Base-by-base conservation (phyloP, 257 asterid genomes). In the Cordia subcordata region DNA sequence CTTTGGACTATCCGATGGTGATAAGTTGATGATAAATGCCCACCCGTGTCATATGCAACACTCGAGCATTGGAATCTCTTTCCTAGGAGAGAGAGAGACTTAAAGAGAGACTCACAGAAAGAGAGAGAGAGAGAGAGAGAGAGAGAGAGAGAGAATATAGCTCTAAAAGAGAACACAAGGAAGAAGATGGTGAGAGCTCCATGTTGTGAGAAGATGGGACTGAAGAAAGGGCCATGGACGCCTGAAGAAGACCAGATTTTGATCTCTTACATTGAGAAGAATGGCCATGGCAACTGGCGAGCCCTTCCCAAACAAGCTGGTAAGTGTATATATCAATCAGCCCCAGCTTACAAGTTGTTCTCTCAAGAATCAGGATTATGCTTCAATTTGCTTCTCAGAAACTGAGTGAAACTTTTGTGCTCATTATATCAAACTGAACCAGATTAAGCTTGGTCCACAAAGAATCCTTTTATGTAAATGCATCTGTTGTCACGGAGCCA, bases 191-290 rank as follows among this genome's bases (percentile, higher is more conserved):
- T 3, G 35, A 53, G 57, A 74, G 95, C 90, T 74, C 92, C 96
- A 46, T 90, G 96, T 72, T 90, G 94, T 80, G 90, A 82, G 42
- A 79, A 82, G 68, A 69, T 74, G 81, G 97, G 96, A 60, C 49
- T 89, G 61, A 89, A 86, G 77, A 86, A 75, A 76, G 97, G 97
- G 64, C 90, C 94, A 62, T 90, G 97, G 96, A 73, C 79, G 13
- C 54, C 69, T 0, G 93, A 90, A 62, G 97, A 90, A 79, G 97
- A 86, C 52, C 68, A 51, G 35, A 64, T 81, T 71, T 80, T 90
- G 66, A 50, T 72, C 44, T 58, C 67, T 57, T 81, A 62, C 63
- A 73, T 90, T 78, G 72, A 60, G 39, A 70, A 65, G 13, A 63
- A 81, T 33, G 97, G 96, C 39, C 88, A 77, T 69, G 88, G 73